Evolutionary conservation across 2,329 filamentous ascomycete species (phyloP).

Genomic region (Aspergillus sp.): DNA sequence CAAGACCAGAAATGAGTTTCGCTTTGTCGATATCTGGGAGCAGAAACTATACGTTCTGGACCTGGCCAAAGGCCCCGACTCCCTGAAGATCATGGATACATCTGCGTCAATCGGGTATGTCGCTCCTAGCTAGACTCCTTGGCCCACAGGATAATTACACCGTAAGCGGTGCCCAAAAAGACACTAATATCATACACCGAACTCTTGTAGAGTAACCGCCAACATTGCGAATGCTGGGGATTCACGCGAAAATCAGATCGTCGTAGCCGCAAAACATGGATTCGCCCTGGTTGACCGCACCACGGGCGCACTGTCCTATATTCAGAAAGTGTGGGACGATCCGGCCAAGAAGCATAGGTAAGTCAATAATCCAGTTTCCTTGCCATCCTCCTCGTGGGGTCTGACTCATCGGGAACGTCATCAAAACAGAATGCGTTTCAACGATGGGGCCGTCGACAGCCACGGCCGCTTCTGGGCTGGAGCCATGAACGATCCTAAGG

Average conservation of each 20-base stretch:
- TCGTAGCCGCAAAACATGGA: conserved; percentile 79
- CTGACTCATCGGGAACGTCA: conserved; percentile 17
- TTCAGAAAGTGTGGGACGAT: conserved; percentile 58
- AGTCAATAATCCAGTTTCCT: conserved; percentile 19
- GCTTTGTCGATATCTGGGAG: conserved; percentile 71
- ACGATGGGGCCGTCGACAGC: conserved; percentile 81
- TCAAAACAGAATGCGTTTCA: conserved; percentile 58
- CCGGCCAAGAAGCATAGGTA: conserved; percentile 50
- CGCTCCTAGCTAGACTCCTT: neutral
- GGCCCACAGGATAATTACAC: neutral
- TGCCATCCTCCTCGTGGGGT: conserved; percentile 4
- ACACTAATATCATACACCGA: conserved; percentile 48
- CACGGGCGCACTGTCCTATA: conserved; percentile 58
- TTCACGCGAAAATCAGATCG: conserved; percentile 61
- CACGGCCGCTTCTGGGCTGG: conserved; percentile 83
- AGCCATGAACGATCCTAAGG: conserved; percentile 78
- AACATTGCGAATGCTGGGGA: conserved; percentile 67
- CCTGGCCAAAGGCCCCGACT: conserved; percentile 63
- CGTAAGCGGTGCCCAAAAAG: neutral
- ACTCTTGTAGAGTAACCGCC: conserved; percentile 64
- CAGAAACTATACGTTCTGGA: conserved; percentile 72
- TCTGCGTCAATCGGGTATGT: conserved; percentile 56
- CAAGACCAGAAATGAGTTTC: conserved; percentile 42
- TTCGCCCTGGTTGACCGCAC: conserved; percentile 73
- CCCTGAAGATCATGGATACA: conserved; percentile 60